Evolutionary conservation across 2,329 filamentous ascomycete genomes (phyloP).

Genomic region (Sordariomycetes sp.): DNA sequence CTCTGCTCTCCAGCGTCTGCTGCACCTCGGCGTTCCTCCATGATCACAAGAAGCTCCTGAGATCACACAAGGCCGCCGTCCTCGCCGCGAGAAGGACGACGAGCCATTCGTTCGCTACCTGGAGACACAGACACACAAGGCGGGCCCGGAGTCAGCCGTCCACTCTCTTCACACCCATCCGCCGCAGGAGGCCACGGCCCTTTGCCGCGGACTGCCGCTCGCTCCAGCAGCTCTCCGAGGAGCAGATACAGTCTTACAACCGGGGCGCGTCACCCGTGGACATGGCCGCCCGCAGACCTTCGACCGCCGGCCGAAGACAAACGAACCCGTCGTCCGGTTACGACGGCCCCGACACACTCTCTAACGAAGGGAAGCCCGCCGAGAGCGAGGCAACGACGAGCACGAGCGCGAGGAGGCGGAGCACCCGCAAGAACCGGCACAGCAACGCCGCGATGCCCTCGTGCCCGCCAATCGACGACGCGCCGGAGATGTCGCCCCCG

Average conservation of each 20-base stretch:
- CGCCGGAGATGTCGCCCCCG: constrained; percentile 11
- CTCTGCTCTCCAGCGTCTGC: constrained; percentile 11
- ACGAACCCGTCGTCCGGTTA: not conserved
- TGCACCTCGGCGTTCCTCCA: constrained; percentile 29
- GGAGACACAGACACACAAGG: constrained; percentile 18
- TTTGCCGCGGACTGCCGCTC: constrained; percentile 4
- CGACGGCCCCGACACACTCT: not conserved
- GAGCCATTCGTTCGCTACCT: constrained; percentile 20
- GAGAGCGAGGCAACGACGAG: not conserved
- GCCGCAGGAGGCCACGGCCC: constrained; percentile 1
- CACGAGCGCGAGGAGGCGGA: not conserved
- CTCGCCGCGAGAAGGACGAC: constrained; percentile 26
- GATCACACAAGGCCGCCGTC: constrained; percentile 23
- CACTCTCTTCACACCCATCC: constrained; percentile 18
- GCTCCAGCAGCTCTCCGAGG: constrained; percentile 1
- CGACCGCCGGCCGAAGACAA: constrained; percentile 14
- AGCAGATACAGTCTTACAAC: not conserved
- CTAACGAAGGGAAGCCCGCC: not conserved
- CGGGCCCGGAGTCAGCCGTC: constrained; percentile 20
- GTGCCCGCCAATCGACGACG: not conserved
- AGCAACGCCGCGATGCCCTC: not conserved
- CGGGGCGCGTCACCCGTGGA: constrained; percentile 5
- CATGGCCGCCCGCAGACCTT: constrained; percentile 16
- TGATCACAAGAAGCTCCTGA: constrained; percentile 26
- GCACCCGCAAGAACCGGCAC: not conserved